Base-by-base conservation (phyloP, 768 basidiomycete species). In the Crepidotus variabilis region DNA sequence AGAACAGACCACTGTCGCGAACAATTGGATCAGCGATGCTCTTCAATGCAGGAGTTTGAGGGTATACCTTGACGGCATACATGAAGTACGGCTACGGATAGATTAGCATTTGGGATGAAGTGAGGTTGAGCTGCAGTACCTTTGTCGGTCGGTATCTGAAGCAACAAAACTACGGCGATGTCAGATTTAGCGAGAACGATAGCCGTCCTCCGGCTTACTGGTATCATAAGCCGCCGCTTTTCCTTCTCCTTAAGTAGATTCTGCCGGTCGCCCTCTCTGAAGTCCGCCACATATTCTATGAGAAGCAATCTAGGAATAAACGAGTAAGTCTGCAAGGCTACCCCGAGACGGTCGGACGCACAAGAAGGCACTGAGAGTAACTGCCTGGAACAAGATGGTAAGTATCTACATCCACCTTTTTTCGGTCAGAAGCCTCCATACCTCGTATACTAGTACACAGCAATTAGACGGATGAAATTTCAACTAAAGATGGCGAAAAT, bases 361-460 rank as follows among this genome's bases (percentile, higher is more conserved):
- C 88, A 96, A 68, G 74, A 96, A 96, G 21, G 94, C 94, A 66
- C 90, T 90, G 33, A 94, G 66, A 0, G 90, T 92, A 55, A 94
- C 72, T 6, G 92, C 89, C 85, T 94, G 55, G 32, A 21, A 50
- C 14, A 51, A 33, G 22, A 16, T 20, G 7, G 10, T 24, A 49
- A 48, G 28, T 24, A 35, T 14, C 46, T 50, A 14, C 54, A 24
- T 14, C 46, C 47, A 10, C 54, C 22, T 43, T 6, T 60, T 45
- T 34, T 24, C 18, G 24, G 11, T 20, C 18, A 33, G 21, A 2
- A 14, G 43, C 18, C n/a, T 13, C 24, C 75, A 67, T 50, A 87
- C 87, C 78, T 90, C 88, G 61, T 90, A 90, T 10, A 79, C 88
- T 90, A 34, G 20, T 48, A 55, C 50, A 55, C 6, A 51, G 32